A percentile compares a stretch with the other conserved stretches of the same genome.
Conservation (phyloP, 345 rosid genomes). For the Hirschfeldia incana region DNA sequence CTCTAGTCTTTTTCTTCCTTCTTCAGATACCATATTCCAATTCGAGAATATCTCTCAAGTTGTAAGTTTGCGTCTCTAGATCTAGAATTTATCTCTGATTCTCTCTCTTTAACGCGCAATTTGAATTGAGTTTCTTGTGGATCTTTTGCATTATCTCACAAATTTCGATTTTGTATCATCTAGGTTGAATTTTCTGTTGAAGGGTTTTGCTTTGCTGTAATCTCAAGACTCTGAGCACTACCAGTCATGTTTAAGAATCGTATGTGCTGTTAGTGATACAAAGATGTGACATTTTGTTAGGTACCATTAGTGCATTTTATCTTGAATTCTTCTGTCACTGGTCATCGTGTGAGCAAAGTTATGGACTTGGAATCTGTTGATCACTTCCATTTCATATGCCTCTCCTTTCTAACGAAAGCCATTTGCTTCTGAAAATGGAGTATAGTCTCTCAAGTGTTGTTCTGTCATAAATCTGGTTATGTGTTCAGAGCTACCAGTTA, state of each 20-base stretch:
- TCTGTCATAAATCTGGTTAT: conserved; percentile 1
- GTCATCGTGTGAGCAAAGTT: no score
- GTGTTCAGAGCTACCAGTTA: not conserved
- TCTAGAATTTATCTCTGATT: conserved; percentile 1
- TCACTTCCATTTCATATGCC: no score
- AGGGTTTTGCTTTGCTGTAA: no score
- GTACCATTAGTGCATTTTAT: not conserved
- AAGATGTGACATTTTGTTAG: not conserved
- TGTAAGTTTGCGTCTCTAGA: conserved; percentile 28
- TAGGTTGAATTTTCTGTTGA: no score
- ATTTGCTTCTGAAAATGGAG: conserved; percentile 4
- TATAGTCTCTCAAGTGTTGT: not conserved
- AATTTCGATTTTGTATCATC: not conserved
- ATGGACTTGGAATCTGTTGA: no score
- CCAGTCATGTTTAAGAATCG: not conserved
- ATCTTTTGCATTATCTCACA: not conserved
- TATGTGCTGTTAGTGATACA: not conserved
- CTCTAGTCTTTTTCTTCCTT: no score
- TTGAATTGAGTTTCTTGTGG: conserved; percentile 1
- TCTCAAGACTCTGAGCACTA: no score
- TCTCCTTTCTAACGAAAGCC: no score
- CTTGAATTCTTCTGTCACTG: not conserved
- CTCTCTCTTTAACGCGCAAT: not conserved
- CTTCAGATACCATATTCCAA: not conserved
- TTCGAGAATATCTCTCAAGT: conserved; percentile 11